A percentile compares a stretch with the other conserved stretches of the same genome.
Conservation (phyloP, 2,329 filamentous ascomycete genomes). For the Geoglossum cookeanum region DNA sequence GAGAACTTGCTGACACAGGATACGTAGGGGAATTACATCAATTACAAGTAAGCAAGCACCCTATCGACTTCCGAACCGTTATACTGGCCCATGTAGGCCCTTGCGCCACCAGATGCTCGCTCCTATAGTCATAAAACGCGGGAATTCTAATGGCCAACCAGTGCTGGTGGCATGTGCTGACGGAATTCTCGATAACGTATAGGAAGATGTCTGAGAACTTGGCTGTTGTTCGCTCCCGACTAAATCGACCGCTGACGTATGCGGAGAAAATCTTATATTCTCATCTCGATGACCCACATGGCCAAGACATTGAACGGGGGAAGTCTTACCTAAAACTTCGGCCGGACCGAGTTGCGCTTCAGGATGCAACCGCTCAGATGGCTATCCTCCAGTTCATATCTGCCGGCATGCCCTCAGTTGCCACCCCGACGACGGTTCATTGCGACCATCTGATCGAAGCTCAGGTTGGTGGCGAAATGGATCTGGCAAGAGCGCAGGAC, state of each 20-base stretch:
- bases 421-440: constrained; percentile 89
- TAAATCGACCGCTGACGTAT: constrained; percentile 85
- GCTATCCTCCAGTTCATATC: constrained; percentile 99
- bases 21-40: constrained; percentile 68
- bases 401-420: constrained; percentile 85
- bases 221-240: constrained; percentile 65
- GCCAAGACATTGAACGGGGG: constrained; percentile 90
- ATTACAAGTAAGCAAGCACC: constrained; percentile 48
- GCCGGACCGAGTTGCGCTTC: constrained; percentile 94
- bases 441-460: constrained; percentile 99
- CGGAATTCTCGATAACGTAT: constrained; percentile 8
- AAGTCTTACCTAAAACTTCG: constrained; percentile 91
- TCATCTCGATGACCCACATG: constrained; percentile 90
- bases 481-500: constrained; percentile 71
- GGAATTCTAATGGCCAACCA: neutral
- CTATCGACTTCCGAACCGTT: neutral
- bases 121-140: neutral
- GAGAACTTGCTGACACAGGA: neutral
- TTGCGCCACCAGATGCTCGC: neutral
- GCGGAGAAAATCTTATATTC: constrained; percentile 99
- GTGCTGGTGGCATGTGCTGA: neutral
- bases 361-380: constrained; percentile 99
- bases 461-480: constrained; percentile 79
- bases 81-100: neutral
- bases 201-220: constrained; percentile 99